phyloP scores from a whole-genome alignment of 2,329 filamentous ascomycete species.

The Aspergillus fumigatus region DNA sequence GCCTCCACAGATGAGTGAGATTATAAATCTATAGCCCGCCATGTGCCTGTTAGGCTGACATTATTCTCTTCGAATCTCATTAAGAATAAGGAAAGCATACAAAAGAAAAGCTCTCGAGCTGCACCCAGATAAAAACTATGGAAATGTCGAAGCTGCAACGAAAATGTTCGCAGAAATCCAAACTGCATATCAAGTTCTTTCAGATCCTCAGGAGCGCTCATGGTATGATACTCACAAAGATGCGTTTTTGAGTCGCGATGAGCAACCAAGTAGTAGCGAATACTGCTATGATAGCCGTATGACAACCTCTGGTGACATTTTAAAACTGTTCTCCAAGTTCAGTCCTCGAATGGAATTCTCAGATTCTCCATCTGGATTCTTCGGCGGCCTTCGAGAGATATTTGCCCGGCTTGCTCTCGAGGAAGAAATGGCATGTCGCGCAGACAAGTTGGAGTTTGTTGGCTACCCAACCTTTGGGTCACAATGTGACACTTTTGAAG shows the following conservation, averaged over 20 bases:
- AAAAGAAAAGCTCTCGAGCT: constrained; percentile 84
- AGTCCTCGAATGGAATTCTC: constrained; percentile 72
- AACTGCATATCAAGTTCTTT: constrained; percentile 90
- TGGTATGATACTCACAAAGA: constrained; percentile 97
- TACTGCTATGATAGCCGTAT: constrained; percentile 67
- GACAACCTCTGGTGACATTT: constrained; percentile 76
- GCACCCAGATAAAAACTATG: constrained; percentile 90
- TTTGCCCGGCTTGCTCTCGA: constrained; percentile 79
- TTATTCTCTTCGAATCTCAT: neutral
- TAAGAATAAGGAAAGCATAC: constrained; percentile 88
- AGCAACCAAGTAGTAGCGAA: constrained; percentile 42
- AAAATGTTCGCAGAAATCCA: constrained; percentile 86
- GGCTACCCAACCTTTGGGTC: constrained; percentile 81
- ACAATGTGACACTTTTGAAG: constrained; percentile 70
- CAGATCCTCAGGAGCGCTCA: constrained; percentile 87
- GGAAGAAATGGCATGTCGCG: constrained; percentile 69
- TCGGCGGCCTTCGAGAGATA: constrained; percentile 67
- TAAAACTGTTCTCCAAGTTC: constrained; percentile 74
- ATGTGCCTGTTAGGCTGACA: neutral
- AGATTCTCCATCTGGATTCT: constrained; percentile 79
- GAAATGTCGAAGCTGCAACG: constrained; percentile 78
- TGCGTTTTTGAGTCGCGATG: constrained; percentile 68
- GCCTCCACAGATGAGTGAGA: constrained; percentile 71
- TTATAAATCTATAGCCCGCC: neutral
- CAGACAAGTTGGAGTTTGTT: constrained; percentile 56